phyloP scores from a whole-genome alignment of 768 basidiomycete species.

The Daedaleopsis nitida region DNA sequence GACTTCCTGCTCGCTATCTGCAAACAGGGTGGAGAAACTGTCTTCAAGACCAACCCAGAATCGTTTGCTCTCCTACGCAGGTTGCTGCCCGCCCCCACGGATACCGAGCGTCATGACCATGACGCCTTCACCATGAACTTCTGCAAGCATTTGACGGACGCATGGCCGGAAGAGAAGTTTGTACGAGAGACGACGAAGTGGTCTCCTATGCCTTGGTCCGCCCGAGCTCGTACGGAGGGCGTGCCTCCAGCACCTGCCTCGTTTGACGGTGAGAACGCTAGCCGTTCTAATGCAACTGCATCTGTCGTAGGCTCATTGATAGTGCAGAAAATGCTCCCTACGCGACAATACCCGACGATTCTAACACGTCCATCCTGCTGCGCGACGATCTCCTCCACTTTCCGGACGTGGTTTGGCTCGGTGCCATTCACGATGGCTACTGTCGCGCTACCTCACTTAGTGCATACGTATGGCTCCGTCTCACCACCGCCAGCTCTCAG shows the following conservation, averaged over 20 bases:
- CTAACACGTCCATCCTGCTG: not conserved
- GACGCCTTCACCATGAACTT: too few relatives aligned
- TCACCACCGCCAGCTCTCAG: not conserved
- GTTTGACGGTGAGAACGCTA: not conserved
- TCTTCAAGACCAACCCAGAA: too few relatives aligned
- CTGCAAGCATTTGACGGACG: too few relatives aligned
- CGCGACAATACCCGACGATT: not conserved
- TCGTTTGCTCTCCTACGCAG: too few relatives aligned
- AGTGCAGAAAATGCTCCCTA: not conserved
- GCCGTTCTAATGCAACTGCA: not conserved
- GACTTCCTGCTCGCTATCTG: too few relatives aligned
- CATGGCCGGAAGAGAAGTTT: too few relatives aligned
- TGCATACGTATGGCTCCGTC: not conserved
- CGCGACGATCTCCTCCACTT: not conserved
- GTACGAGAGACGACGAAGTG: not conserved
- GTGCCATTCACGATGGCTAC: not conserved
- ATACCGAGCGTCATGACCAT: too few relatives aligned
- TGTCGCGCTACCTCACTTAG: not conserved
- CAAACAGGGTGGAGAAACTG: too few relatives aligned
- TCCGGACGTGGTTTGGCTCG: slow-evolving; percentile 2
- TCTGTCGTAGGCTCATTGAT: not conserved
- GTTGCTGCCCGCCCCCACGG: too few relatives aligned
- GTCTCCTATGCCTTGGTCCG: not conserved
- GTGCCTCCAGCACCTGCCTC: not conserved
- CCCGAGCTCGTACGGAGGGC: not conserved